These are phyloP conservation scores for Knufia petricola DNA, from an alignment of 2,329 filamentous ascomycete species.

Conservation along the genomic window DNA sequence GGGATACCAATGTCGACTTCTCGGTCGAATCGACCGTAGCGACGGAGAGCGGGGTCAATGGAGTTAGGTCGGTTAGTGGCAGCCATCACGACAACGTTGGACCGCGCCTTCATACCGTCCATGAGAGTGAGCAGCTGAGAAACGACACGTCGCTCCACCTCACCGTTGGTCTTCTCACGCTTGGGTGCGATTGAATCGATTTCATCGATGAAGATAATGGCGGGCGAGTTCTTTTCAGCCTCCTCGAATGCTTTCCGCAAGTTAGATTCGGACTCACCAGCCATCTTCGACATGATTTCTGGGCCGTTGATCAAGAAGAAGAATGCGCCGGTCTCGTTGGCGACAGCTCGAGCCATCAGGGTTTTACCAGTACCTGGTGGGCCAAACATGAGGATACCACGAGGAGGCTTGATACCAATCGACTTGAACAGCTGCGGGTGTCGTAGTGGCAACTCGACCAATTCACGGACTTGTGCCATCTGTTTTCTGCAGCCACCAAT, in stretches of 20 bases:
- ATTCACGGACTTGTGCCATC: slow-evolving; percentile 98
- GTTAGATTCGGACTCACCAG: slow-evolving; percentile 97
- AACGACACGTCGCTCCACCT: slow-evolving; percentile 96
- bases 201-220: slow-evolving; percentile 99
- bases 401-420: slow-evolving; percentile 98
- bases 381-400: slow-evolving; percentile 92
- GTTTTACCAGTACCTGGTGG: slow-evolving; percentile 99
- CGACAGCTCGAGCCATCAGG: slow-evolving; percentile 94
- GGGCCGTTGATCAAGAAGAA: slow-evolving; percentile 99
- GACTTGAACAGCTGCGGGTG: slow-evolving; percentile 99
- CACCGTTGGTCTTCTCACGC: slow-evolving; percentile 99
- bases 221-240: slow-evolving; percentile 97
- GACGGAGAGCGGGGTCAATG: slow-evolving; percentile 92
- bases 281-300: slow-evolving; percentile 99
- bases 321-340: slow-evolving; percentile 97
- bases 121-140: slow-evolving; percentile 94
- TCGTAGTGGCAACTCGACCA: slow-evolving; percentile 92
- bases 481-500: slow-evolving; percentile 99
- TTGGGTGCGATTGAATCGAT: slow-evolving; percentile 99
- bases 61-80: slow-evolving; percentile 98
- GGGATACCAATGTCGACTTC: slow-evolving; percentile 98
- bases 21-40: slow-evolving; percentile 97
- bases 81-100: slow-evolving; percentile 98
- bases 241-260: slow-evolving; percentile 98
- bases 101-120: slow-evolving; percentile 99